These are phyloP conservation scores for Tylopilus sp. DNA, from an alignment of 1,284 basidiomycete genomes.

Conservation along the genomic window DNA sequence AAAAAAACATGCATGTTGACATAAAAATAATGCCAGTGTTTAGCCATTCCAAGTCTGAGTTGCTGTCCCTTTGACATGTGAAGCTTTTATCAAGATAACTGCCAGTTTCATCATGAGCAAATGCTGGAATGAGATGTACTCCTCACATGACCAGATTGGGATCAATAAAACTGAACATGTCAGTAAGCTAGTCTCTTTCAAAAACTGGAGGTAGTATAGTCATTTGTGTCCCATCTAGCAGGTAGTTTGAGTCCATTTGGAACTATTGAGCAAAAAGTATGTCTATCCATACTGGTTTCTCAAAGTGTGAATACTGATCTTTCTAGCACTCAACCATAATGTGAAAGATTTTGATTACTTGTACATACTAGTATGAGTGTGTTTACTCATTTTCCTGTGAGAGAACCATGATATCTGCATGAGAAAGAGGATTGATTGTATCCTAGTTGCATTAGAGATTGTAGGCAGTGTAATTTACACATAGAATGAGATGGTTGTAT, in stretches of 20 bases:
- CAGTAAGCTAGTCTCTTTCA: background rate
- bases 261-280: slow-evolving; percentile 35
- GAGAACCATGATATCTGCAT: slow-evolving; percentile 23
- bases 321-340: slow-evolving; percentile 2
- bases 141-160: too few species aligned
- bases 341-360: slow-evolving; percentile 14
- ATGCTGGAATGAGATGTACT: too few species aligned
- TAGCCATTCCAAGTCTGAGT: too few species aligned
- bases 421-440: slow-evolving; percentile 30
- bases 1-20: too few species aligned
- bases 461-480: slow-evolving; percentile 42
- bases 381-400: slow-evolving; percentile 18
- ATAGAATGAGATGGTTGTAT: slow-evolving; percentile 11
- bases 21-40: too few species aligned
- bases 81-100: too few species aligned
- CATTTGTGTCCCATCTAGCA: slow-evolving; percentile 23
- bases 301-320: background rate
- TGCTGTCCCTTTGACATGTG: too few species aligned
- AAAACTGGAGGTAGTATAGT: slow-evolving; percentile 20
- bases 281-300: slow-evolving; percentile 7
- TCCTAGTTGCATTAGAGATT: slow-evolving; percentile 38
- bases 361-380: slow-evolving; percentile 19
- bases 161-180: slow-evolving; percentile 17
- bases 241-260: slow-evolving; percentile 9
- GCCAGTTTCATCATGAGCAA: too few species aligned